phyloP scores from a whole-genome alignment of 2,329 filamentous ascomycete species.

The Paecilomyces sp. region DNA sequence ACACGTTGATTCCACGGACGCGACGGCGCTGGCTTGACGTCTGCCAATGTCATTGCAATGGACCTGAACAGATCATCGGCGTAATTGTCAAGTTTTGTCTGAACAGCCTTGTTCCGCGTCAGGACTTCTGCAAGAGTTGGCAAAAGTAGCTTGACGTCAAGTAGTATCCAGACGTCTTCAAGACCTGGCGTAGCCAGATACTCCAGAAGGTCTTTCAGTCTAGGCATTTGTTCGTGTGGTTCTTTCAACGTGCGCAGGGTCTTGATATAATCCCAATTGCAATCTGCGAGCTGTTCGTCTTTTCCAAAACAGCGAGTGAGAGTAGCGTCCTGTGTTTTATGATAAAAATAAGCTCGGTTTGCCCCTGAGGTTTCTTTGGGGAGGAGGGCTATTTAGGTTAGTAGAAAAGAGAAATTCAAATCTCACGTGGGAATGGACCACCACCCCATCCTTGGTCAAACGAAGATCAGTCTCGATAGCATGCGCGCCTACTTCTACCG shows the following conservation, averaged over 20 bases:
- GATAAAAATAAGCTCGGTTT: neutral
- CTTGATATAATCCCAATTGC: neutral
- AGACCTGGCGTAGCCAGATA: neutral
- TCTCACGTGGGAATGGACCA: neutral
- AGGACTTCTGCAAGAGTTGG: neutral
- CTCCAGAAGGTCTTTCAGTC: neutral
- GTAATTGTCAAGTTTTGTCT: neutral
- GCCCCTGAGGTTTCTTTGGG: neutral
- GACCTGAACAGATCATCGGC: neutral
- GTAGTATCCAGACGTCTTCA: neutral
- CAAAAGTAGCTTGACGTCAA: neutral
- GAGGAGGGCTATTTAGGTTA: too few relatives aligned
- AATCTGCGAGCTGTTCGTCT: neutral
- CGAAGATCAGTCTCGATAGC: neutral
- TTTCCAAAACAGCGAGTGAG: neutral
- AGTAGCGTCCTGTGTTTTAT: neutral
- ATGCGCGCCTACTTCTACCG: neutral
- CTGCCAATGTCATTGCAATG: neutral
- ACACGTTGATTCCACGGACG: neutral
- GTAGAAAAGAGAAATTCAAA: neutral
- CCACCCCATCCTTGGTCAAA: neutral
- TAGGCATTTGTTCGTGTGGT: neutral
- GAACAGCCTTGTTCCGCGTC: neutral
- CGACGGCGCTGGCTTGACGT: neutral
- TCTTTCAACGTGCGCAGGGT: neutral